Conservation (phyloP, 805 yeast species). For the Yarrowia divulgata region DNA sequence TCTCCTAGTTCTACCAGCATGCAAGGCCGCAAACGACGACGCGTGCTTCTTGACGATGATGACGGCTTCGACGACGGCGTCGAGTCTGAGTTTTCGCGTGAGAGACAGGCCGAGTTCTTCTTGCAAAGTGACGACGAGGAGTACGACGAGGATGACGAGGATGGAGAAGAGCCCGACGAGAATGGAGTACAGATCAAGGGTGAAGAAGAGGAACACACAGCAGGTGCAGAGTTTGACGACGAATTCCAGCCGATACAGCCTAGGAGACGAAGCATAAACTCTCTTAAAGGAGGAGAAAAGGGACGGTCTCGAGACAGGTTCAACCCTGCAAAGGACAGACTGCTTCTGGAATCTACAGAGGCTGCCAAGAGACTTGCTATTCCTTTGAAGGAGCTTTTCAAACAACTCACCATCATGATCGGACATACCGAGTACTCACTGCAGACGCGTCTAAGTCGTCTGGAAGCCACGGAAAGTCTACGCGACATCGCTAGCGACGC, state of each 20-base stretch:
- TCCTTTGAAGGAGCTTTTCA: neutral
- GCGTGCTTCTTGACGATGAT: neutral
- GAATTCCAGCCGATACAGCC: neutral
- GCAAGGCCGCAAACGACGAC: neutral
- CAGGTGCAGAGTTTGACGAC: constrained; percentile 4
- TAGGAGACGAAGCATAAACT: neutral
- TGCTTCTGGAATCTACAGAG: constrained; percentile 3
- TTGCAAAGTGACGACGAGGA: constrained; percentile 4
- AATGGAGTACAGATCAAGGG: neutral
- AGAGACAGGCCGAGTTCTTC: constrained; percentile 7
- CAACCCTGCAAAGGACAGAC: constrained; percentile 5
- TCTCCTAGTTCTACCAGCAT: neutral
- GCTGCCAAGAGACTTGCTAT: constrained; percentile 2
- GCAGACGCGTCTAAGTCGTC: neutral
- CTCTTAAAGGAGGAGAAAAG: neutral
- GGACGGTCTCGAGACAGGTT: neutral
- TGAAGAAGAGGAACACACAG: neutral
- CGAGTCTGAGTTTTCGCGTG: neutral
- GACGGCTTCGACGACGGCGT: constrained; percentile 3
- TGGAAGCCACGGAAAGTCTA: neutral
- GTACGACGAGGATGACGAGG: neutral
- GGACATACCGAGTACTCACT: constrained; percentile 16
- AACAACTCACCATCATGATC: neutral
- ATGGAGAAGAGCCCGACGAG: neutral
- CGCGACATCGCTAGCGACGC: neutral